phyloP scores from a whole-genome alignment of 1,139 yeast genomes.

The Debaryomycetaceae sp. region DNA sequence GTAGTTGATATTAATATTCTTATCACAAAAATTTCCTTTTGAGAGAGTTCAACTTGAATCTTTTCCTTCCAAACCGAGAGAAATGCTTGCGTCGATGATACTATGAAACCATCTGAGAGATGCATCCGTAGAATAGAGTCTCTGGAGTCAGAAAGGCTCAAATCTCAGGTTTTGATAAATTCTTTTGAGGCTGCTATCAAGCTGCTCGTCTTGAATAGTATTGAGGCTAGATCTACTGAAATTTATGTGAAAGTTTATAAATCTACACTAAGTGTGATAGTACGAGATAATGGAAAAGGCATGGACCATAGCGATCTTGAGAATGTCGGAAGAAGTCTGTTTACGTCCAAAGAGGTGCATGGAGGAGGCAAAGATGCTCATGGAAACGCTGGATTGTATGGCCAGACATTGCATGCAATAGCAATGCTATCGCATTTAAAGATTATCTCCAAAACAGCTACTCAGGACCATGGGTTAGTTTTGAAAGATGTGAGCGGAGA shows the following conservation, averaged over 20 bases:
- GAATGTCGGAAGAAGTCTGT: slow-evolving; percentile 59
- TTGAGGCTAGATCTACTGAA: slow-evolving; percentile 69
- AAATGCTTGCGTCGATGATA: neutral
- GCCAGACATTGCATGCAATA: slow-evolving; percentile 76
- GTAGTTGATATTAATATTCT: neutral
- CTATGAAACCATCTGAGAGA: neutral
- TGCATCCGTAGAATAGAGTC: slow-evolving; percentile 9
- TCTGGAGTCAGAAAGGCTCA: slow-evolving; percentile 9
- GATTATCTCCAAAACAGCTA: slow-evolving; percentile 29
- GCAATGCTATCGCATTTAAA: slow-evolving; percentile 29
- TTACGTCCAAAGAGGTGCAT: slow-evolving; percentile 63
- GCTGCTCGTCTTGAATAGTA: slow-evolving; percentile 74
- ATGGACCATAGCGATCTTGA: slow-evolving; percentile 56
- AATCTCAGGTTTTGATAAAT: slow-evolving; percentile 11
- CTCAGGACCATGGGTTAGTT: slow-evolving; percentile 2
- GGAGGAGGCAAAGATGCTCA: slow-evolving; percentile 50
- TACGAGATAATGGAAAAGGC: slow-evolving; percentile 79
- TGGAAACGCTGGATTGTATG: slow-evolving; percentile 72
- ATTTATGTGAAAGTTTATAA: slow-evolving; percentile 65
- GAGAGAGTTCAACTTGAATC: neutral
- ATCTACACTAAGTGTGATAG: slow-evolving; percentile 54
- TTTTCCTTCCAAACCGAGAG: neutral
- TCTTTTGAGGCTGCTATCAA: slow-evolving; percentile 47
- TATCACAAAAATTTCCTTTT: neutral
- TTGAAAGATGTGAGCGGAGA: neutral